Base-by-base conservation (phyloP, 228 moss, liverwort and hornwort genomes). In the Sphagnum magellanicum region DNA sequence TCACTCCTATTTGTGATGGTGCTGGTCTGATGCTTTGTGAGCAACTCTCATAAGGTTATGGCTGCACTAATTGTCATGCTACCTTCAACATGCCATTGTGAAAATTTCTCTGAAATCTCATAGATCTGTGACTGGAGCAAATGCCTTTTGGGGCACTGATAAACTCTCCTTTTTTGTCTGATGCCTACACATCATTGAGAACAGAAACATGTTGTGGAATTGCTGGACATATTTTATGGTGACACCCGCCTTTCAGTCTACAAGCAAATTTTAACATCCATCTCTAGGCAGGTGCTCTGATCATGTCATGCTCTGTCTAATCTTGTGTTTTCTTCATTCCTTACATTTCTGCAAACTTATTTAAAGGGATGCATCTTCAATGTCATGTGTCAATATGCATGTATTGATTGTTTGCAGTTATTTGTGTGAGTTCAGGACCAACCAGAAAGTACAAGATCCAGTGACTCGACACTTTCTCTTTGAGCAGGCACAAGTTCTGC, bases 391-490 rank as follows among this genome's bases (percentile, higher is more conserved):
- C 32, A 32, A 32, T 32, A 32, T 32, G 32, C 32, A 32, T 2
- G 32, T 62, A 6, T 62, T 16, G 61, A 62, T 15, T 47, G 47
- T 5, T 13, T 49, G 48, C 68, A 32, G 12, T 8, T 49, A 16
- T 68, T 16, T 66, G n/a, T 62, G n/a, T 51, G 52, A 16, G 59
- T 50, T 53, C 94, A 98, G 98, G 86, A 87, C 74, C 75, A 89
- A 89, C 63, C 83, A 82, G 72, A 87, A 79, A 64, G 75, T 98
- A 15, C 84, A 68, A 51, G 94, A 98, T 74, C 92, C 98, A 68
- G 89, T 98, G 46, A 90, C 94, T 53, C 81, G 89, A 57, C 98
- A 98, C 83, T 92, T 94, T 71, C 78, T 92, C 52, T 98, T 98
- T 78, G 98, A 98, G 75, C 88, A 88, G 72, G 86, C 94, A 70